A percentile compares a stretch with the other conserved stretches of the same genome.
phyloP scores from a whole-genome alignment of 2,329 filamentous ascomycete genomes.

The Fusarium begoniae region DNA sequence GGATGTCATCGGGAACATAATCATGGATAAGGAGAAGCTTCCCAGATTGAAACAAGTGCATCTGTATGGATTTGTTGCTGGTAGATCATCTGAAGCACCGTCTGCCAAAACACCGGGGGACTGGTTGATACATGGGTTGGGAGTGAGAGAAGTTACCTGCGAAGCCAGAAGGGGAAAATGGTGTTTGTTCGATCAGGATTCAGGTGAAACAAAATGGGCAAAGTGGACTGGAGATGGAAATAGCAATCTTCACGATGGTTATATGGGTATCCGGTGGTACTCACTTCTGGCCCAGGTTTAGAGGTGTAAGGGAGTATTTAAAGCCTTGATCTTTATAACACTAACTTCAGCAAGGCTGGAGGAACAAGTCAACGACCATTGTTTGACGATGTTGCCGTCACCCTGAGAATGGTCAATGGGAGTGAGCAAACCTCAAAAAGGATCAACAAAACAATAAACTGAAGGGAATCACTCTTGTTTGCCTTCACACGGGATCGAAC shows the following conservation, averaged over 20 bases:
- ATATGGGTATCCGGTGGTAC: constrained; percentile 11
- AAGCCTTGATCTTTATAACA: accelerated
- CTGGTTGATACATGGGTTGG: not conserved
- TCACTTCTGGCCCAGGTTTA: not conserved
- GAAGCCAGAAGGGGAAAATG: constrained; percentile 8
- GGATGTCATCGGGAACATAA: not conserved
- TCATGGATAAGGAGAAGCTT: not conserved
- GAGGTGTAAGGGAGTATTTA: accelerated
- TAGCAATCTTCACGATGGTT: not conserved
- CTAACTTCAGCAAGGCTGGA: not conserved
- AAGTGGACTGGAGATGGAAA: constrained; percentile 9
- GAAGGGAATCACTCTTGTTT: not conserved
- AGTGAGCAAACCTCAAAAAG: not conserved
- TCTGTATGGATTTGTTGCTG: constrained; percentile 6
- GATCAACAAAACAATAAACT: accelerated
- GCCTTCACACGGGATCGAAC: constrained; percentile 31
- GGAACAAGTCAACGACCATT: not conserved
- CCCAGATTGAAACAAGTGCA: not conserved
- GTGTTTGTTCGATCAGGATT: constrained; percentile 18
- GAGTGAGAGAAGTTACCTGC: not conserved
- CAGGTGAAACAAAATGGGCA: not conserved
- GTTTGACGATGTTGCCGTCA: not conserved
- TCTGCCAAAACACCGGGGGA: not conserved
- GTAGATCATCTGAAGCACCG: not conserved
- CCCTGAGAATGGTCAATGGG: not conserved